Evolutionary conservation across 2,329 filamentous ascomycete species (phyloP).

Genomic region (Neoscytalidium dimidiatum): DNA sequence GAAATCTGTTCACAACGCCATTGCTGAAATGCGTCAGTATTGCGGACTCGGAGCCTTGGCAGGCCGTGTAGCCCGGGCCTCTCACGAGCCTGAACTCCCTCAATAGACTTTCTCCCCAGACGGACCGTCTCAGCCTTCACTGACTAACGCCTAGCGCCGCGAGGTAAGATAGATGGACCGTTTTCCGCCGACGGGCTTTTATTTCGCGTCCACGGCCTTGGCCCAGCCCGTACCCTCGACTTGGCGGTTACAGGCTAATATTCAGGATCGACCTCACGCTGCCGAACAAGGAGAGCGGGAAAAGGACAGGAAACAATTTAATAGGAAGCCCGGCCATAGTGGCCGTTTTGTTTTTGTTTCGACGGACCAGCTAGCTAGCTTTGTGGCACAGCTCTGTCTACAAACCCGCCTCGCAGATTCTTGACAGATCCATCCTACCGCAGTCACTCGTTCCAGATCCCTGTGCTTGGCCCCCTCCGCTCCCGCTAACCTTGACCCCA

Average conservation of each 20-base stretch:
- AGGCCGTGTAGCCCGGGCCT: not conserved
- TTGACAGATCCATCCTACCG: too few species aligned
- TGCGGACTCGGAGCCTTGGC: not conserved
- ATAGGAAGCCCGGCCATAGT: not conserved
- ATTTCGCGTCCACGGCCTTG: not conserved
- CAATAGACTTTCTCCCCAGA: not conserved
- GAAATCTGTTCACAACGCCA: not conserved
- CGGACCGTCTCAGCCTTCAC: not conserved
- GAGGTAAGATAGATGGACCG: not conserved
- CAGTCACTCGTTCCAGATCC: not conserved
- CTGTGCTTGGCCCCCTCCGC: not conserved
- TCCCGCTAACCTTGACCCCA: not conserved
- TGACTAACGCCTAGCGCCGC: not conserved
- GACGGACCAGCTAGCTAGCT: not conserved
- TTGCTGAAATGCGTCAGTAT: not conserved
- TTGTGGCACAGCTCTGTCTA: not conserved
- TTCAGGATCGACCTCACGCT: not conserved
- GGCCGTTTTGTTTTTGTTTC: not conserved
- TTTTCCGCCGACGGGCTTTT: not conserved
- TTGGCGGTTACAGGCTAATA: constrained; percentile 18
- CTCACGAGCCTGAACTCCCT: not conserved
- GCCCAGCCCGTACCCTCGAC: constrained; percentile 6
- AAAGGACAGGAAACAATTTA: not conserved
- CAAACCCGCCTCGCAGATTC: not conserved
- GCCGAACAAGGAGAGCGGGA: not conserved